Percentiles rank a stretch among this genome's conserved stretches.
Evolutionary conservation across 2,329 filamentous ascomycete species (phyloP).

Genomic region (Aspergillus amoenus): DNA sequence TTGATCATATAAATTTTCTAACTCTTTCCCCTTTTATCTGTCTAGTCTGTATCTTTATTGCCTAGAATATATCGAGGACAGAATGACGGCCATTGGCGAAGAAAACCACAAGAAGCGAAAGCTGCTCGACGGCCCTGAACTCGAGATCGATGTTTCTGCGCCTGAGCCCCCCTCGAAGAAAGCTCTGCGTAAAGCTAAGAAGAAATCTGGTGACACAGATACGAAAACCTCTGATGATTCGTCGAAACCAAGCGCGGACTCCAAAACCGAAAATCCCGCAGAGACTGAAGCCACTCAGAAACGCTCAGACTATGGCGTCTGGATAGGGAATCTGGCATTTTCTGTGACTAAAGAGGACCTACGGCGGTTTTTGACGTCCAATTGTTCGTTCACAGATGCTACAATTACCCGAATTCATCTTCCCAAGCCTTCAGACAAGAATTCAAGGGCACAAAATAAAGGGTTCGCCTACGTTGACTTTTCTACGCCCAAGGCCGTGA

Average conservation of each 20-base stretch:
- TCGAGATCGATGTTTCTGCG: slow-evolving; percentile 85
- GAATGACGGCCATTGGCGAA: slow-evolving; percentile 31
- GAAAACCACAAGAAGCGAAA: slow-evolving; percentile 67
- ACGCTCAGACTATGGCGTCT: slow-evolving; percentile 81
- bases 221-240: background rate
- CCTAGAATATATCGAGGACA: background rate
- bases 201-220: slow-evolving; percentile 42
- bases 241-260: slow-evolving; percentile 31
- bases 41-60: background rate
- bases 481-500: slow-evolving; percentile 62
- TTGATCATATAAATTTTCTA: background rate
- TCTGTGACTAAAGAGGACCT: slow-evolving; percentile 71
- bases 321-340: slow-evolving; percentile 96
- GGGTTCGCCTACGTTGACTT: slow-evolving; percentile 98
- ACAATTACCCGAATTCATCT: slow-evolving; percentile 84
- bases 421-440: slow-evolving; percentile 59
- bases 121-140: slow-evolving; percentile 56
- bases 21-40: background rate
- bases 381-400: slow-evolving; percentile 63
- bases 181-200: slow-evolving; percentile 84
- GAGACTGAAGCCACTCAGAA: slow-evolving; percentile 29
- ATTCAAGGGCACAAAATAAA: slow-evolving; percentile 67
- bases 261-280: slow-evolving; percentile 39
- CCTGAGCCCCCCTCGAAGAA: slow-evolving; percentile 96
- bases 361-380: slow-evolving; percentile 74